Conservation (phyloP, 805 yeast species). For the Metschnikowia bowlesiae region DNA sequence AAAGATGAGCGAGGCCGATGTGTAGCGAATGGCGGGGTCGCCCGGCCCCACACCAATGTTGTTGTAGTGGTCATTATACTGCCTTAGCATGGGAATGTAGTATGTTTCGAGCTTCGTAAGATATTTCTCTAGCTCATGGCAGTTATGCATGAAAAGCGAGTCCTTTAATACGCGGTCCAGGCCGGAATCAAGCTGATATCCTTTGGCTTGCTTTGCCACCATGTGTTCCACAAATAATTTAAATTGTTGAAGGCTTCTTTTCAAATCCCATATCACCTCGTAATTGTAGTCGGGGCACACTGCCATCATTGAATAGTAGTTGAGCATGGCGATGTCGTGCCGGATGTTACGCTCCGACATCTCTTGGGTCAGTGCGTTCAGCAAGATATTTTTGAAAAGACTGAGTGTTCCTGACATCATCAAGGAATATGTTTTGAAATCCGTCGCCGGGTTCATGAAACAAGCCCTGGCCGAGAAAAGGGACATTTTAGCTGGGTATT, state of each 20-base stretch:
- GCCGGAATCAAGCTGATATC: constrained; percentile 4
- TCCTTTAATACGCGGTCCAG: constrained; percentile 7
- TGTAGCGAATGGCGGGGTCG: constrained; percentile 20
- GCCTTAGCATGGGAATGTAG: constrained; percentile 24
- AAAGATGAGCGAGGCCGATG: constrained; percentile 29
- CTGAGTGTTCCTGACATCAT: constrained; percentile 34
- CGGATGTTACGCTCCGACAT: constrained; percentile 1
- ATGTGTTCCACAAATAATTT: constrained; percentile 19
- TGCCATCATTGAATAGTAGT: constrained; percentile 20
- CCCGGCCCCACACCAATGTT: constrained; percentile 5
- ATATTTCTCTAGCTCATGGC: constrained; percentile 28
- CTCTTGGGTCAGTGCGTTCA: constrained; percentile 17
- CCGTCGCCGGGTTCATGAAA: constrained; percentile 29
- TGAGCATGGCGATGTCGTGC: constrained; percentile 18
- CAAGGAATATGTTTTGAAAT: constrained; percentile 29
- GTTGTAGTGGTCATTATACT: constrained; percentile 25
- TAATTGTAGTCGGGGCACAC: constrained; percentile 34
- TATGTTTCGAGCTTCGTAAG: constrained; percentile 23
- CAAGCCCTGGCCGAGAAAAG: constrained; percentile 34
- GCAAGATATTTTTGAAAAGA: constrained; percentile 23
- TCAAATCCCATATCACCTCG: constrained; percentile 25
- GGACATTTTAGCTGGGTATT: constrained; percentile 35
- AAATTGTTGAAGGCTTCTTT: constrained; percentile 23
- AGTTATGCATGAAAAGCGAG: constrained; percentile 16
- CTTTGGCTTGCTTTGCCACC: constrained; percentile 6